Conservation (phyloP, 2,329 filamentous ascomycete genomes). For the Pleoardoris graminearum region DNA sequence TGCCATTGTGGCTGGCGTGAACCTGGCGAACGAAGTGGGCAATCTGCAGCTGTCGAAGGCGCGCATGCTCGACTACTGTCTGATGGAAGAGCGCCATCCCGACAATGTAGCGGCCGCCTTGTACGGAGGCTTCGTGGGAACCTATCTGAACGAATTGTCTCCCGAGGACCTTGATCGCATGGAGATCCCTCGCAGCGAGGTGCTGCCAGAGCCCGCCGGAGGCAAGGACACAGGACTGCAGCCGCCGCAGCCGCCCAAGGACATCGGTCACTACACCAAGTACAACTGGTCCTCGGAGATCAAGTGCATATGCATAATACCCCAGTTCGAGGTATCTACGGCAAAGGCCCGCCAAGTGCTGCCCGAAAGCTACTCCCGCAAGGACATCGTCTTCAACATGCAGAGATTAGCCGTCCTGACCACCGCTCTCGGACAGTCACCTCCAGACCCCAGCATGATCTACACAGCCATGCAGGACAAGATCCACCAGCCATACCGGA, state of each 20-base stretch:
- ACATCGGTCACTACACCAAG: constrained; percentile 95
- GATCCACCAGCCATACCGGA: constrained; percentile 94
- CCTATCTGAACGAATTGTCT: constrained; percentile 89
- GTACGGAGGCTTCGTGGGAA: constrained; percentile 95
- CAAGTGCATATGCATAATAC: constrained; percentile 95
- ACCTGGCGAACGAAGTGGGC: constrained; percentile 87
- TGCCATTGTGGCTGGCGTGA: constrained; percentile 93
- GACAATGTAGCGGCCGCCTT: constrained; percentile 80
- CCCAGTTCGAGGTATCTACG: constrained; percentile 93
- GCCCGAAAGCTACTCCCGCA: constrained; percentile 75
- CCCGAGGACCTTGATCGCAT: constrained; percentile 86
- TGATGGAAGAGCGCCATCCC: constrained; percentile 78
- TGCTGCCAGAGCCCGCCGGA: constrained; percentile 85
- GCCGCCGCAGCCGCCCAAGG: constrained; percentile 84
- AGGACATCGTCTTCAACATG: constrained; percentile 93
- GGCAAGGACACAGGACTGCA: constrained; percentile 85
- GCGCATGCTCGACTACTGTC: constrained; percentile 88
- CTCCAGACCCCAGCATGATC: constrained; percentile 90
- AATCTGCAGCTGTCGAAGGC: constrained; percentile 75
- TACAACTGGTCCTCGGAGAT: constrained; percentile 94
- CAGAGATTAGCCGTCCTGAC: constrained; percentile 91
- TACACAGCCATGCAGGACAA: constrained; percentile 99
- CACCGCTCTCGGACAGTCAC: constrained; percentile 84
- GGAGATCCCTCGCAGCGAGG: constrained; percentile 93
- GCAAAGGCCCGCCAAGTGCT: constrained; percentile 86